A percentile compares a stretch with the other conserved stretches of the same genome.
Conservation (phyloP, 352 stramenopile species). For the Pythium angustatum region DNA sequence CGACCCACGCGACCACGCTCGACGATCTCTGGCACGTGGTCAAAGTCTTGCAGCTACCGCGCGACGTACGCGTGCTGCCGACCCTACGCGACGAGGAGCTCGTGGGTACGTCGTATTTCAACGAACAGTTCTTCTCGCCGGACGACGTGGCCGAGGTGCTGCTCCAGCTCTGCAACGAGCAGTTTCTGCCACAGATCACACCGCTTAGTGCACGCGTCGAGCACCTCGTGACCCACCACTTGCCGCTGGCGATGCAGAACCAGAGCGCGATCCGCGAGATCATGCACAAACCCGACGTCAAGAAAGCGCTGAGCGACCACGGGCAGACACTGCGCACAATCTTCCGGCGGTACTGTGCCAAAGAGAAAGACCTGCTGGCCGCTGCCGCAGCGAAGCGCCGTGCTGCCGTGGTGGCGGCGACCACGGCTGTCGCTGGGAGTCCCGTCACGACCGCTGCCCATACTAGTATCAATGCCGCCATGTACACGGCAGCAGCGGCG, state of each 20-base stretch:
- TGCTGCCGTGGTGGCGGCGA: slow-evolving; percentile 20
- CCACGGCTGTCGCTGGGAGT: background rate
- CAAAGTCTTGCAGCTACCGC: slow-evolving; percentile 58
- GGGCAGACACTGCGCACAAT: slow-evolving; percentile 59
- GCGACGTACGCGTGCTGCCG: slow-evolving; percentile 59
- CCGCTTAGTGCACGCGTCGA: slow-evolving; percentile 67
- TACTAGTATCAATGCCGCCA: background rate
- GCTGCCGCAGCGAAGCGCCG: slow-evolving; percentile 25
- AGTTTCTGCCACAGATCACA: slow-evolving; percentile 60
- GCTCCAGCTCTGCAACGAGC: slow-evolving; percentile 74
- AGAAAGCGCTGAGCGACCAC: slow-evolving; percentile 56
- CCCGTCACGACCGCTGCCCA: background rate
- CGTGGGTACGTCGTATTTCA: slow-evolving; percentile 30
- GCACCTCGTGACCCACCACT: slow-evolving; percentile 48
- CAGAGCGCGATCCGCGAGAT: slow-evolving; percentile 55
- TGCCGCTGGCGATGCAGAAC: slow-evolving; percentile 54
- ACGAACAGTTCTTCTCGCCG: slow-evolving; percentile 59
- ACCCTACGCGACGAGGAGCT: slow-evolving; percentile 59
- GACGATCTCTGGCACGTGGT: slow-evolving; percentile 73
- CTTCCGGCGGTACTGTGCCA: slow-evolving; percentile 74
- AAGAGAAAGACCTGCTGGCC: slow-evolving; percentile 47
- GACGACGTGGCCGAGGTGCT: slow-evolving; percentile 66
- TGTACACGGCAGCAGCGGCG: background rate
- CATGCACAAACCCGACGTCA: slow-evolving; percentile 56
- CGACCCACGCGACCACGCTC: slow-evolving; percentile 51